Evolutionary conservation across 805 yeast species (phyloP), one percentile per base, ranked within the genome.

Genomic region (Ascoidea tarda): DNA sequence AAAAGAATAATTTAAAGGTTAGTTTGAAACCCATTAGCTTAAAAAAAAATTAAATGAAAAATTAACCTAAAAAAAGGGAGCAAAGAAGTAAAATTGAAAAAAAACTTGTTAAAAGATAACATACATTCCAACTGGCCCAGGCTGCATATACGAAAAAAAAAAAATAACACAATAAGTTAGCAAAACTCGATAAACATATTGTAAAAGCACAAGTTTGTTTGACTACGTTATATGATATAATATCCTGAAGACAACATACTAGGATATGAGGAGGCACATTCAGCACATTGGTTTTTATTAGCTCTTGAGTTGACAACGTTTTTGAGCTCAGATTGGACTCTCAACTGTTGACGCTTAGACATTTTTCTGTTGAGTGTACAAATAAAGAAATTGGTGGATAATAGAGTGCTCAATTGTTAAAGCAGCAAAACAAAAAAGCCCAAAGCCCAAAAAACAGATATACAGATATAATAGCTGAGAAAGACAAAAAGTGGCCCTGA

Each of bases 261-360:
- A 6, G 95, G 93, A 64, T 75, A 81, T 4, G 76, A 62, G 5
- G 79, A 68, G 2, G 78, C 77, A 67, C 95, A 87, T 63, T 87
- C 96, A 45, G 89, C 95, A 65, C 96, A 87, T 62, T 73, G 77
- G 64, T 84, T 85, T 49, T 70, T 68, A 62, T 86, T 87, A 16
- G 66, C 78, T 10, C 77, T 69, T 47, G 70, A 62, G 61, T 83
- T 84, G 58, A 85, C 72, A 54, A 85, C 64, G 46, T 77, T 81
- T 51, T 80, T 74, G 58, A 87, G 69, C 58, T 75, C 77, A 49
- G 68, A 68, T 60, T 78, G 83, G 8, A 67, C 57, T 21, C 72
- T 64, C 54, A 72, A 68, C 55, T 74, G 77, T 48, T 66, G 66
- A 50, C 69, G 69, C 53, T 68, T 69, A 46, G 69, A 67, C 67